Evolutionary conservation across 2,329 filamentous ascomycete species (phyloP), one percentile per base, ranked within the genome.

Genomic region (Fusarium euwallaceae): DNA sequence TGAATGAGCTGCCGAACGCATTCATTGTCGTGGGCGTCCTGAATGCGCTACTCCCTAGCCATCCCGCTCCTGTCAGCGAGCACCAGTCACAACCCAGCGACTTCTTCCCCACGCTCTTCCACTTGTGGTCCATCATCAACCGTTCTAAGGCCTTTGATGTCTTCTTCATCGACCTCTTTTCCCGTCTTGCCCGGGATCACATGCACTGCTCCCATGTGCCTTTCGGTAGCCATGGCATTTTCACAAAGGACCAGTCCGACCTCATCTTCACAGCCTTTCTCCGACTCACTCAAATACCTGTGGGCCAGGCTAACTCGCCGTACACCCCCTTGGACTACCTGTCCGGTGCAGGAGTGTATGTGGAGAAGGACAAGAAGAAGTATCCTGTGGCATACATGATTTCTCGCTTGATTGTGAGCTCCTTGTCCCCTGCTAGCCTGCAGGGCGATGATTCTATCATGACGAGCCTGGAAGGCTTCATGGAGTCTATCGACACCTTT

Each of bases 401-500:
- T 75, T 95, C 97, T 24, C 89, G 97, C 69, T 97, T 95, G 92
- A 94, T 98, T 68, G 92, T 97, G 62, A 96, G 96, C 90, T 98
- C 95, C 0, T 83, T 99, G 43, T 98, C 97, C 2, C 96, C 97
- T 2, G 87, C 92, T 55, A 97, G 94, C 78, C 85, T 97, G 59
- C 90, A 94, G 48, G 87, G 91, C n/a, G 88, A 92, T 34, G 92
- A 92, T 65, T 98, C 95, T 1, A 91, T 97, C 51, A 84, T 99
- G 78, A 91, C 93, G 37, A 94, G 94, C 74, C 88, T 99, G 6
- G 96, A 99, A 82, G 96, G 94, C 1, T 87, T 99, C 62, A 93
- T 99, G 76, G 94, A 98, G 82, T 97, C 95, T 4, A 93, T 98
- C 56, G 97, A 99, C 82, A 99, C 97, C 1, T 99, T 99, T 83